A percentile compares a stretch with the other conserved stretches of the same genome.
phyloP scores from a whole-genome alignment of 352 stramenopile genomes.

The Thraustochytrium sp. region DNA sequence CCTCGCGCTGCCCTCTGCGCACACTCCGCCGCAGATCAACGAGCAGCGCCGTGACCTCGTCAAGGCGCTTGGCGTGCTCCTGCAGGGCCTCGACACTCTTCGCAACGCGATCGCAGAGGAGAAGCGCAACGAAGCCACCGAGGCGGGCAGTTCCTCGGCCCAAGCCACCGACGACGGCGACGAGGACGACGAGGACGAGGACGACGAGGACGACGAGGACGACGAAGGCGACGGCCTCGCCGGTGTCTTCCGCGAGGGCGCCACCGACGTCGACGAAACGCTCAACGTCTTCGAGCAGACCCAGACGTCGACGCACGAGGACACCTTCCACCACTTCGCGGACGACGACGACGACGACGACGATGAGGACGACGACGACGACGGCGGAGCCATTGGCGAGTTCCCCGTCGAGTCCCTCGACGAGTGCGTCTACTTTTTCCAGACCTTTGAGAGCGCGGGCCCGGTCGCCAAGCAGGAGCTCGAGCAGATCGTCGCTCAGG shows the following conservation, averaged over 20 bases:
- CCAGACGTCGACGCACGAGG: neutral
- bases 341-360: neutral
- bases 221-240: neutral
- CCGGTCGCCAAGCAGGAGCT: slow-evolving; percentile 4
- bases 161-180: neutral
- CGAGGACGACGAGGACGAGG: neutral
- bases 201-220: neutral
- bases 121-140: too few relatives aligned
- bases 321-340: neutral
- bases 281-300: slow-evolving; percentile 8
- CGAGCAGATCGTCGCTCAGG: neutral
- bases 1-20: neutral
- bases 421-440: slow-evolving; percentile 16
- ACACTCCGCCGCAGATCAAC: slow-evolving; percentile 7
- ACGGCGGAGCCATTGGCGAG: neutral
- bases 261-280: neutral
- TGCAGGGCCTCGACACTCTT: neutral
- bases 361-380: slow-evolving; percentile 5
- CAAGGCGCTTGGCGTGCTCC: neutral
- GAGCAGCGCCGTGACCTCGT: neutral
- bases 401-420: slow-evolving; percentile 1
- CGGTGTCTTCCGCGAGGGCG: neutral
- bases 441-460: slow-evolving; percentile 8
- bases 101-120: neutral
- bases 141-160: too few relatives aligned